These are phyloP conservation scores for Lepidium africanum DNA, from an alignment of 345 rosid genomes.

Conservation along the genomic window DNA sequence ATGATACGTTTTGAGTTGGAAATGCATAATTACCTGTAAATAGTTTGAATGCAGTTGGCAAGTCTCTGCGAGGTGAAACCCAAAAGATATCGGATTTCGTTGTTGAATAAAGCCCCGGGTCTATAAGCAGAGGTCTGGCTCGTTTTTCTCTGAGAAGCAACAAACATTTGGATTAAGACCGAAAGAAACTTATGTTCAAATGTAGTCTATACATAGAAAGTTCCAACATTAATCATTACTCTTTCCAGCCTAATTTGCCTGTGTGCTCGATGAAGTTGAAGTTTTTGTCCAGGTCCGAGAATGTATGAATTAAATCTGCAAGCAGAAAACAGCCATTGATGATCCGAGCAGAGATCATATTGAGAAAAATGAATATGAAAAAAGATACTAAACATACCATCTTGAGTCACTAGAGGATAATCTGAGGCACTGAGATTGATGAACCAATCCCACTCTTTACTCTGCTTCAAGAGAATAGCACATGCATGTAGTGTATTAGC, in stretches of 20 bases:
- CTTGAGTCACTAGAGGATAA: constrained; percentile 61
- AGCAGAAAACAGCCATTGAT: background rate
- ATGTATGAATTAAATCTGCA: constrained; percentile 54
- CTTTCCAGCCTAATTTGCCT: constrained; percentile 92
- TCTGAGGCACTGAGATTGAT: constrained; percentile 59
- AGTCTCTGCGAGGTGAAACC: constrained; percentile 67
- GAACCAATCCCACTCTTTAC: constrained; percentile 68
- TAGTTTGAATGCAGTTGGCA: constrained; percentile 86
- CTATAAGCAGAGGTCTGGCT: constrained; percentile 92
- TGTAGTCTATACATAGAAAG: background rate
- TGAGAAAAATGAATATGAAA: background rate
- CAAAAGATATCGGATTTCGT: constrained; percentile 70
- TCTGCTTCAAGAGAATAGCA: constrained; percentile 48
- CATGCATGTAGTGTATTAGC: constrained; percentile 65
- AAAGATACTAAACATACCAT: constrained; percentile 30
- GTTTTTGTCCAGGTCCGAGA: constrained; percentile 47
- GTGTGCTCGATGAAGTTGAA: constrained; percentile 60
- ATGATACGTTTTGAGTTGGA: background rate
- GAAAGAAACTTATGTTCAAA: background rate
- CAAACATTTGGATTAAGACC: background rate
- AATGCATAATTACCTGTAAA: constrained; percentile 57
- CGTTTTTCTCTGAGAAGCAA: constrained; percentile 61
- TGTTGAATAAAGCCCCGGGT: constrained; percentile 80
- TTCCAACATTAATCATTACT: constrained; percentile 36
- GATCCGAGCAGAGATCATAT: background rate